phyloP scores from a whole-genome alignment of 1,139 yeast genomes.

The Pneumocystis murina region DNA sequence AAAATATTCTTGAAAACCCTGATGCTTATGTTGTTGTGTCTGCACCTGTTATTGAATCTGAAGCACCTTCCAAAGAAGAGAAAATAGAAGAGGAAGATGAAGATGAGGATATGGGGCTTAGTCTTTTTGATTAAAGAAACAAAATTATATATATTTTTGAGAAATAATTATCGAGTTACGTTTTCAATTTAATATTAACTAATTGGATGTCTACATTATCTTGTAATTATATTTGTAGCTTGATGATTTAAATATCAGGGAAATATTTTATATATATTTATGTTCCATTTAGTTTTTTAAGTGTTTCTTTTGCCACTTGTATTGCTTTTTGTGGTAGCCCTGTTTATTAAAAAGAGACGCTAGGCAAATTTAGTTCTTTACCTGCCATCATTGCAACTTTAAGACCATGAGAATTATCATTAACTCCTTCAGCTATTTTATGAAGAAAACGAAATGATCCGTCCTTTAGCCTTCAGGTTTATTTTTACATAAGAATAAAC shows the following conservation, averaged over 20 bases:
- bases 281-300: not conserved
- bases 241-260: not conserved
- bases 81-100: conserved; percentile 52
- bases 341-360: not conserved
- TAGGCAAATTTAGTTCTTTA: not conserved
- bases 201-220: not conserved
- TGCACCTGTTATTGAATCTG: conserved; percentile 63
- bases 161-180: not conserved
- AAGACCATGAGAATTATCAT: conserved; percentile 68
- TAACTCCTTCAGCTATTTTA: conserved; percentile 52
- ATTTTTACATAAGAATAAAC: conserved; percentile 22
- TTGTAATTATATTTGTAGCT: not conserved
- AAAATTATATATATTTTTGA: not conserved
- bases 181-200: not conserved
- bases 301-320: not conserved
- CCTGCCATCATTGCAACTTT: conserved; percentile 76
- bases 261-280: not conserved
- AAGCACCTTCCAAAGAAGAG: conserved; percentile 49
- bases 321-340: not conserved
- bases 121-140: conserved; percentile 78
- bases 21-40: conserved; percentile 92
- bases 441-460: conserved; percentile 38
- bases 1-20: conserved; percentile 99
- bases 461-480: not conserved
- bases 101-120: conserved; percentile 92